Percentiles rank a stretch among this genome's conserved stretches.
These are phyloP conservation scores for Populus alba DNA, from an alignment of 345 rosid species.

Conservation along the genomic window DNA sequence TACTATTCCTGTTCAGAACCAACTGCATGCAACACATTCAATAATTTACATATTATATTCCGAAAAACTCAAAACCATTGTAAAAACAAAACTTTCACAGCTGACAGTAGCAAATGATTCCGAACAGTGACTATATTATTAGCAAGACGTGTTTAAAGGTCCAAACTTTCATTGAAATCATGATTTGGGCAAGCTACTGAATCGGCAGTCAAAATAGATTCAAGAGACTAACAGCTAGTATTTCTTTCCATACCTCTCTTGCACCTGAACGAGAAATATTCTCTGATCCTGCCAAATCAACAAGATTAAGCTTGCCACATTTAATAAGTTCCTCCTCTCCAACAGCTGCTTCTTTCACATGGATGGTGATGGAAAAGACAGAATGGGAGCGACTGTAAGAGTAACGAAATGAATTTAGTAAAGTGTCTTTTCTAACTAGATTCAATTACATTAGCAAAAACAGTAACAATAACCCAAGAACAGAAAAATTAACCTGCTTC, in stretches of 20 bases:
- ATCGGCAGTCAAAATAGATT: no score
- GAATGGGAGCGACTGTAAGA: constrained; percentile 87
- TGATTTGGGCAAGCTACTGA: no score
- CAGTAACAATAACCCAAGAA: background rate
- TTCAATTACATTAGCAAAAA: background rate
- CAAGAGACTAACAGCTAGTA: no score
- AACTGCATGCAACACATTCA: no score
- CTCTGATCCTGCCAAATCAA: constrained; percentile 98
- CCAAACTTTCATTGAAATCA: no score
- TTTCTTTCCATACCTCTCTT: constrained; percentile 49
- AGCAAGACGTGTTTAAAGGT: no score
- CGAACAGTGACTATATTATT: no score
- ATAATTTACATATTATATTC: no score
- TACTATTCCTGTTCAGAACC: no score
- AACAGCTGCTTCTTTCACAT: constrained; percentile 71
- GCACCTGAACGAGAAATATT: constrained; percentile 87
- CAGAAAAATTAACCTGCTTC: constrained; percentile 55
- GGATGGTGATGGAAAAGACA: constrained; percentile 74
- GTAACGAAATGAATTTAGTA: constrained; percentile 10
- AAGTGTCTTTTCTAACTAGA: background rate
- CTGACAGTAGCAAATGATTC: no score
- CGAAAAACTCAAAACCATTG: no score
- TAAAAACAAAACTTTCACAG: no score
- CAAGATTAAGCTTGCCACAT: constrained; percentile 97
- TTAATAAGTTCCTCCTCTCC: constrained; percentile 90